These are phyloP conservation scores for Komagataella ulmi DNA, from an alignment of 805 yeast genomes.

Conservation along the genomic window DNA sequence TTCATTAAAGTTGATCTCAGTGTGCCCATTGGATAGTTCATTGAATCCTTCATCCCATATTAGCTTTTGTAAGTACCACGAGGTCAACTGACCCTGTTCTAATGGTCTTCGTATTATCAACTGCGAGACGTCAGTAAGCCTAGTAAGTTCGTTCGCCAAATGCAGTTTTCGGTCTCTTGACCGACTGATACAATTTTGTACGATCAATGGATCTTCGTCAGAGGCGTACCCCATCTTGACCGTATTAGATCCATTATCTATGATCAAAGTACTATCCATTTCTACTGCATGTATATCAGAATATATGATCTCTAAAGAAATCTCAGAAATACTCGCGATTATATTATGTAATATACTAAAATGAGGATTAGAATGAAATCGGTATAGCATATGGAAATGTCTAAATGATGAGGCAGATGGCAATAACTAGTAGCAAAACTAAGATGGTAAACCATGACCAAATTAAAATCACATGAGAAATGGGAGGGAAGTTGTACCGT, in stretches of 20 bases:
- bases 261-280: slow-evolving; percentile 26
- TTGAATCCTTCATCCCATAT: slow-evolving; percentile 80
- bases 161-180: slow-evolving; percentile 65
- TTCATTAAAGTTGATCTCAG: slow-evolving; percentile 30
- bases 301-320: too few species aligned
- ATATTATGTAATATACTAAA: background rate
- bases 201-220: slow-evolving; percentile 29
- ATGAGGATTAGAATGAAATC: background rate
- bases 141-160: slow-evolving; percentile 55
- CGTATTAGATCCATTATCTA: slow-evolving; percentile 86
- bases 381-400: background rate
- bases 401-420: background rate
- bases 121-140: slow-evolving; percentile 63
- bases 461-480: background rate
- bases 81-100: slow-evolving; percentile 77
- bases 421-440: background rate
- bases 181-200: slow-evolving; percentile 60
- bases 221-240: slow-evolving; percentile 50
- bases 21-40: slow-evolving; percentile 19
- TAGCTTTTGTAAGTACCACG: slow-evolving; percentile 84
- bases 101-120: slow-evolving; percentile 67
- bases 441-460: background rate
- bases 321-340: background rate
- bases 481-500: background rate
- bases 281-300: background rate